Evolutionary conservation across 345 rosid genomes (phyloP).

Genomic region (Crucihimalaya himalaica): DNA sequence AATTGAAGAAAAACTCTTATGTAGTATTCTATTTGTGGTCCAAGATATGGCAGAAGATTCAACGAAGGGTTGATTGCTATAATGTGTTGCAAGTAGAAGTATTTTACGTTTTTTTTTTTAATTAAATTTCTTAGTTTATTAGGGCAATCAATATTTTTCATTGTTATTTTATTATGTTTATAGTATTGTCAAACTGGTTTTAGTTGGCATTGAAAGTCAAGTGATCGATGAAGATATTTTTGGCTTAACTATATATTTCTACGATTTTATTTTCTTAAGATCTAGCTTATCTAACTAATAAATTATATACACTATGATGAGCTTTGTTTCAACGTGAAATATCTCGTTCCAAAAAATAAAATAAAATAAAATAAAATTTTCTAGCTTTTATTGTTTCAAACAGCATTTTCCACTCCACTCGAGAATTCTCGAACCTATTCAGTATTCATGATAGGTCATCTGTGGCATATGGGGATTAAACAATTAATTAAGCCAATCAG

Average conservation of each 20-base stretch:
- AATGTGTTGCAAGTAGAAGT: not conserved
- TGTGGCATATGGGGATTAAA: not conserved
- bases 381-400: too few relatives aligned
- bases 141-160: not conserved
- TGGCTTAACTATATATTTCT: not conserved
- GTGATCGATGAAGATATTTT: not conserved
- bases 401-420: not conserved
- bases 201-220: not conserved
- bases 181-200: not conserved
- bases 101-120: not conserved
- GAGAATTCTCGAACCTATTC: not conserved
- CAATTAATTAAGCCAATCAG: not conserved
- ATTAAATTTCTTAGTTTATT: not conserved
- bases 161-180: not conserved
- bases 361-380: too few relatives aligned
- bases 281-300: not conserved
- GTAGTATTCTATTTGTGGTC: not conserved
- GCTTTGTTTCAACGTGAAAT: not conserved
- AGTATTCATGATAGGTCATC: not conserved
- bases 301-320: not conserved
- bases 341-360: not conserved
- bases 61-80: constrained; percentile 13
- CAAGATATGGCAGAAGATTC: not conserved
- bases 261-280: not conserved
- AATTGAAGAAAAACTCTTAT: not conserved